Conservation (phyloP, 2,329 filamentous ascomycete genomes). For the Colletotrichum liriopes region DNA sequence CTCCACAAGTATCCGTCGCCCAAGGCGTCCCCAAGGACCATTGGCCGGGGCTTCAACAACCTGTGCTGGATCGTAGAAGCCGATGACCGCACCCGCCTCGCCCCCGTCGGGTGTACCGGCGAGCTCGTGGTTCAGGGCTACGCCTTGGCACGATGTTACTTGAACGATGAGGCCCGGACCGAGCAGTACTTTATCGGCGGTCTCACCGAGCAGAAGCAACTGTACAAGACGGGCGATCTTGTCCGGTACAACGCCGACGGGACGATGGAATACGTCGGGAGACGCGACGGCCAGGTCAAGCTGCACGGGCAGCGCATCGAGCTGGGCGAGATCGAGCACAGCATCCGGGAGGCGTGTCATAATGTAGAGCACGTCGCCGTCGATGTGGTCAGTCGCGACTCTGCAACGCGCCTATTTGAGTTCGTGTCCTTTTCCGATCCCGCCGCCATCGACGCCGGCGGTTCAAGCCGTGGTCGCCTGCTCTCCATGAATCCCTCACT, state of each 20-base stretch:
- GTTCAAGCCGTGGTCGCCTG: background rate
- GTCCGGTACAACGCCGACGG: conserved; percentile 47
- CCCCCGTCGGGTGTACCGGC: no score
- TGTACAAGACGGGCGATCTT: conserved; percentile 47
- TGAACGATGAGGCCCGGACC: no score
- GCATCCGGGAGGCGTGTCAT: conserved; percentile 12
- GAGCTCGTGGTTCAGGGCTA: no score
- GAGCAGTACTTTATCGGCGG: background rate
- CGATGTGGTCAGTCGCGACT: conserved; percentile 7
- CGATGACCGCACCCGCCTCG: no score
- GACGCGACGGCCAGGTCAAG: conserved; percentile 51
- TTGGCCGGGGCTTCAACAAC: no score
- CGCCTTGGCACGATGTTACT: no score
- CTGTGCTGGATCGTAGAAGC: no score
- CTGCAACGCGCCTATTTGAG: background rate
- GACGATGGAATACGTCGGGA: conserved; percentile 45
- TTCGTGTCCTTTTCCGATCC: conserved; percentile 14
- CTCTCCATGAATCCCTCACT: no score
- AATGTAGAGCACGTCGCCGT: conserved; percentile 33
- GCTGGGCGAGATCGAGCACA: conserved; percentile 51
- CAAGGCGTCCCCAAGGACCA: no score
- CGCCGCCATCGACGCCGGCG: background rate
- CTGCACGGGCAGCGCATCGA: conserved; percentile 53
- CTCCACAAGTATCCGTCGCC: no score
- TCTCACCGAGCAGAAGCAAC: background rate